phyloP scores from a whole-genome alignment of 495 filamentous ascomycete species.

The Rhypophila decipiens region DNA sequence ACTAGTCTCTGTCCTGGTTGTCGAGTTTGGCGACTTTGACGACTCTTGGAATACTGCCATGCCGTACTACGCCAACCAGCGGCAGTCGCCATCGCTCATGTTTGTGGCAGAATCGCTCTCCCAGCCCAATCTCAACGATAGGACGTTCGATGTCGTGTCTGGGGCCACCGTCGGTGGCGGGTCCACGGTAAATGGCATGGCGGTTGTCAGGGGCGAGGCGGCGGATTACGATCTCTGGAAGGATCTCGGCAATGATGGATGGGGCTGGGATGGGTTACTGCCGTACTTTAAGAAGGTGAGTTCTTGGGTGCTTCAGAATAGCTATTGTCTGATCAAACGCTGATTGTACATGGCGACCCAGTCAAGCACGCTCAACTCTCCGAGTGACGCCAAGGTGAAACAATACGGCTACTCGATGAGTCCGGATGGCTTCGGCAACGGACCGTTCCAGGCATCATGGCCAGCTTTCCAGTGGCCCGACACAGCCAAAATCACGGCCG shows the following conservation, averaged over 20 bases:
- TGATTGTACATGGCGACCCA: not conserved
- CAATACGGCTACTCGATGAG: conserved; percentile 8
- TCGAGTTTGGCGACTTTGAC: conserved; percentile 35
- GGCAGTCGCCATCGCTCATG: not conserved
- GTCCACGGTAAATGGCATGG: conserved; percentile 35
- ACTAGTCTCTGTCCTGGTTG: conserved; percentile 34
- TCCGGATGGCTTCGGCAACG: conserved; percentile 6
- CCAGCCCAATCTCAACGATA: conserved; percentile 10
- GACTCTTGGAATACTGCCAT: conserved; percentile 13
- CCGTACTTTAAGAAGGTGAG: conserved; percentile 40
- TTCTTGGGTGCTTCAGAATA: not conserved
- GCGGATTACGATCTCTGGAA: conserved; percentile 57
- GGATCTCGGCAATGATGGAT: conserved; percentile 47
- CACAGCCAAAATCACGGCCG: not conserved
- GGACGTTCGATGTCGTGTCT: conserved; percentile 4
- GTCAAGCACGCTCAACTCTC: conserved; percentile 7
- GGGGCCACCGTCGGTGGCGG: conserved; percentile 34
- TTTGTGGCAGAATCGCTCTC: conserved; percentile 20
- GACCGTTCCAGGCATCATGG: conserved; percentile 6
- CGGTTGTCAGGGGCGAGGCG: conserved; percentile 41
- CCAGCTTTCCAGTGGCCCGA: conserved; percentile 14
- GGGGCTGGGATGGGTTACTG: conserved; percentile 47
- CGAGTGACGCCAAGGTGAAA: conserved; percentile 21
- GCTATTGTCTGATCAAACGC: not conserved
- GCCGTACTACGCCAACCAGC: conserved; percentile 9